phyloP scores from a whole-genome alignment of 352 stramenopile species.

The Globisporangium orthogonon region DNA sequence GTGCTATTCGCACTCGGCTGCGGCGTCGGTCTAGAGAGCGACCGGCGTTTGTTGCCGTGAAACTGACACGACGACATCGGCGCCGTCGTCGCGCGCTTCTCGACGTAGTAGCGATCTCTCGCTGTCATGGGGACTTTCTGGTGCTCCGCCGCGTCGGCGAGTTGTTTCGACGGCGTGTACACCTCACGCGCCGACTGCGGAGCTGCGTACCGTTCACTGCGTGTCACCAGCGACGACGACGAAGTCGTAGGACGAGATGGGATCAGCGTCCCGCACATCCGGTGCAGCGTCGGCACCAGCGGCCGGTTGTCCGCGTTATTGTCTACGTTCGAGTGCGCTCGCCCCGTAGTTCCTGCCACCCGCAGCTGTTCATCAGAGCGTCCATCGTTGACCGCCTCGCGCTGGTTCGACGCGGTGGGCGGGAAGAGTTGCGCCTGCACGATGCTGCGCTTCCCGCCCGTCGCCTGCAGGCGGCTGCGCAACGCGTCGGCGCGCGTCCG shows the following conservation, averaged over 20 bases:
- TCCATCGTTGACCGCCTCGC: conserved; percentile 3
- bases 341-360: no score
- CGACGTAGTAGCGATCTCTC: conserved; percentile 53
- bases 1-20: not conserved
- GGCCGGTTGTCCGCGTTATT: conserved; percentile 15
- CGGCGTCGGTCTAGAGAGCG: not conserved
- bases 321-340: not conserved
- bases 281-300: conserved; percentile 22
- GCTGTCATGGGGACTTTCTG: conserved; percentile 48
- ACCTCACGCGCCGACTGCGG: conserved; percentile 18
- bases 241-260: conserved; percentile 44
- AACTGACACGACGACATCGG: conserved; percentile 13
- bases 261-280: conserved; percentile 29
- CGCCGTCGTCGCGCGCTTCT: conserved; percentile 37
- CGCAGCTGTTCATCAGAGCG: no score
- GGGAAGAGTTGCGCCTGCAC: conserved; percentile 46
- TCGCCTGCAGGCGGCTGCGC: conserved; percentile 44
- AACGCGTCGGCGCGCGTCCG: conserved; percentile 13
- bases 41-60: conserved; percentile 3
- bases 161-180: not conserved
- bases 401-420: conserved; percentile 11
- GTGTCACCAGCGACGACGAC: conserved; percentile 11
- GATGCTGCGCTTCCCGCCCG: conserved; percentile 49
- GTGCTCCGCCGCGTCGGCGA: not conserved
- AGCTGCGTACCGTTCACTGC: conserved; percentile 4